phyloP scores from a whole-genome alignment of 345 rosid species.

The Linum tenue region DNA sequence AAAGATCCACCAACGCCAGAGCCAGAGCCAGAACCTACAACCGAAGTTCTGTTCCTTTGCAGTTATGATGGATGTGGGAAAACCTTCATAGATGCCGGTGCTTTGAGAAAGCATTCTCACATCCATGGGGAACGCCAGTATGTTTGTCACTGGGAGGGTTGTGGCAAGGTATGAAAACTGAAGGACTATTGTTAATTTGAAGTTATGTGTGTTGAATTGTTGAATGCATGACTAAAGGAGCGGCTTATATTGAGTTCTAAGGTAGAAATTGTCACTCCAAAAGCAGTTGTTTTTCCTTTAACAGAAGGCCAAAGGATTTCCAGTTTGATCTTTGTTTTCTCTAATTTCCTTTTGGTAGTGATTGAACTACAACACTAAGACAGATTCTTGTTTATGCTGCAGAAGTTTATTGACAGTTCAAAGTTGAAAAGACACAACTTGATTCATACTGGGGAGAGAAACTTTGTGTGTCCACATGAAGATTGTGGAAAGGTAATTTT shows the following conservation, averaged over 20 bases:
- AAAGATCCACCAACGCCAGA: slow-evolving; percentile 62
- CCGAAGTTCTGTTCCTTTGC: slow-evolving; percentile 94
- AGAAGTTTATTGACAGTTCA: slow-evolving; percentile 98
- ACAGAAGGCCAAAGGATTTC: neutral
- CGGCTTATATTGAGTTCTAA: too few relatives aligned
- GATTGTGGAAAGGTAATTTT: slow-evolving; percentile 93
- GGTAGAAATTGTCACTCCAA: too few relatives aligned
- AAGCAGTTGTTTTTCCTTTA: too few relatives aligned
- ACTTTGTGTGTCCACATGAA: slow-evolving; percentile 78
- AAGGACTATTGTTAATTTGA: neutral
- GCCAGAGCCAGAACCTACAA: slow-evolving; percentile 89
- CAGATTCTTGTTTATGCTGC: slow-evolving; percentile 25
- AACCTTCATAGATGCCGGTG: slow-evolving; percentile 89
- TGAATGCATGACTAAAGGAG: neutral
- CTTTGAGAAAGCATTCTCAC: slow-evolving; percentile 91
- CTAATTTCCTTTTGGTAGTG: slow-evolving; percentile 9
- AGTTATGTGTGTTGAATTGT: neutral
- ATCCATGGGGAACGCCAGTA: slow-evolving; percentile 92
- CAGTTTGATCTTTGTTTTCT: neutral
- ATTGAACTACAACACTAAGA: neutral
- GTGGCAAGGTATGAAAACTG: slow-evolving; percentile 62
- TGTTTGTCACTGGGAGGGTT: slow-evolving; percentile 65
- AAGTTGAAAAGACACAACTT: slow-evolving; percentile 91
- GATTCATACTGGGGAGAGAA: slow-evolving; percentile 90
- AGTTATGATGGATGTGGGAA: slow-evolving; percentile 93